These are phyloP conservation scores for Erythrobasidium hasegawianum DNA, from an alignment of 1,284 basidiomycete species.

Conservation along the genomic window DNA sequence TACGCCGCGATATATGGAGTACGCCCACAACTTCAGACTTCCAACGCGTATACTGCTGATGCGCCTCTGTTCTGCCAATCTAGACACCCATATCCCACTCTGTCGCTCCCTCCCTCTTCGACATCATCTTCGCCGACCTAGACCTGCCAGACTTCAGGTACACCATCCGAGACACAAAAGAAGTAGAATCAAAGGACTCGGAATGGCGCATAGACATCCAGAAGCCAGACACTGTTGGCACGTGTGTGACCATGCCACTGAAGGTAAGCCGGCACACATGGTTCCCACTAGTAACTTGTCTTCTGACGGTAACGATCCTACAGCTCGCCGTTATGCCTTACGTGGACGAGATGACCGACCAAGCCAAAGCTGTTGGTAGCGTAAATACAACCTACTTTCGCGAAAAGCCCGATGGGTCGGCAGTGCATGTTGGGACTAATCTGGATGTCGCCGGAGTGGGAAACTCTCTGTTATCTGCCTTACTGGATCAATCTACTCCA, in stretches of 20 bases:
- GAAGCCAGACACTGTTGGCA: slow-evolving; percentile 2
- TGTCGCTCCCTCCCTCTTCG: slow-evolving; percentile 19
- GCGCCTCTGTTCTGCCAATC: too few relatives aligned
- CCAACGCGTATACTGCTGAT: too few relatives aligned
- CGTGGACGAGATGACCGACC: slow-evolving; percentile 6
- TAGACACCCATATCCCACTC: slow-evolving; percentile 5
- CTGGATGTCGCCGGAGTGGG: slow-evolving; percentile 10
- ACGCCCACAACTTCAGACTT: too few relatives aligned
- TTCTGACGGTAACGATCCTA: neutral
- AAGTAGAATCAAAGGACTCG: neutral
- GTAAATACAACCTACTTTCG: slow-evolving; percentile 11
- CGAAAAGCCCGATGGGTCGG: neutral
- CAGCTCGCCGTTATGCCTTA: slow-evolving; percentile 6
- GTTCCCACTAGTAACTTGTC: too few relatives aligned
- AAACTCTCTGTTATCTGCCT: slow-evolving; percentile 8
- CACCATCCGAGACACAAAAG: neutral
- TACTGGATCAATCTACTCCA: slow-evolving; percentile 3
- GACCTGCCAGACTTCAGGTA: slow-evolving; percentile 16
- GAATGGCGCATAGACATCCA: neutral
- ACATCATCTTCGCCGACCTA: slow-evolving; percentile 7
- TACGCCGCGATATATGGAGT: slow-evolving; percentile 1
- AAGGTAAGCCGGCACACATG: neutral
- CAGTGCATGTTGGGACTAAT: slow-evolving; percentile 11
- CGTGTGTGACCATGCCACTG: slow-evolving; percentile 15
- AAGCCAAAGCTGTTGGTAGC: slow-evolving; percentile 1